phyloP scores from a whole-genome alignment of 2,329 filamentous ascomycete species.

The Ophioceras dolichostomum region DNA sequence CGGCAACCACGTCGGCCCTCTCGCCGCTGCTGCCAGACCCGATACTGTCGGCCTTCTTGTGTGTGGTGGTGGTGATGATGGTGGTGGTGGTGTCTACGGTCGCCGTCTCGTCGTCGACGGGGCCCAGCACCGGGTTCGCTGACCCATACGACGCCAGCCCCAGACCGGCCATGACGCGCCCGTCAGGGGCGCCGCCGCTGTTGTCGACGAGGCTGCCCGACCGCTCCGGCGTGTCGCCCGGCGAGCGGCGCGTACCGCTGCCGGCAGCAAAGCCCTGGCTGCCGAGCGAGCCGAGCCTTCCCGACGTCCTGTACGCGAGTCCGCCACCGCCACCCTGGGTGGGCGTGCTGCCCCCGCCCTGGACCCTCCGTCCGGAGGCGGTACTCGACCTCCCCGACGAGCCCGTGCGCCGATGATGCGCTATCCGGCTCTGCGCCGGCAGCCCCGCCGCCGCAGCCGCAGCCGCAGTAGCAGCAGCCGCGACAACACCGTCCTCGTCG shows the following conservation, averaged over 20 bases:
- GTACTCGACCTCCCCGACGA: slow-evolving; percentile 66
- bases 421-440: slow-evolving; percentile 18
- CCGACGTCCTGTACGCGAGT: slow-evolving; percentile 37
- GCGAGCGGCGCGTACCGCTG: slow-evolving; percentile 33
- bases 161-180: too few species aligned
- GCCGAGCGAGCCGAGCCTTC: slow-evolving; percentile 22
- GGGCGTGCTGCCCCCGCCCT: neutral
- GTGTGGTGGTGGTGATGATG: slow-evolving; percentile 24
- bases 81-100: neutral
- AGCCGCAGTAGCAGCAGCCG: too few species aligned
- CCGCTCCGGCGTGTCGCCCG: slow-evolving; percentile 43
- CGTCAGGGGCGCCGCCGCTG: slow-evolving; percentile 17
- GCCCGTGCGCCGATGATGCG: slow-evolving; percentile 58
- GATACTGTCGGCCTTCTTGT: slow-evolving; percentile 36
- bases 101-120: slow-evolving; percentile 23
- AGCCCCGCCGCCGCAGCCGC: slow-evolving; percentile 21
- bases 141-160: slow-evolving; percentile 12
- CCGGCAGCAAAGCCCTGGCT: too few species aligned
- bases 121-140: slow-evolving; percentile 13
- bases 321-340: slow-evolving; percentile 12
- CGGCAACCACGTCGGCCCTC: slow-evolving; percentile 46
- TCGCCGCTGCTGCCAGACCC: slow-evolving; percentile 46
- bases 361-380: slow-evolving; percentile 30
- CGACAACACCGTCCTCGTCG: slow-evolving; percentile 62
- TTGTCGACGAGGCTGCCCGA: slow-evolving; percentile 31